Conservation (phyloP, 208 protist genomes). For the Leishmania amazonensis region DNA sequence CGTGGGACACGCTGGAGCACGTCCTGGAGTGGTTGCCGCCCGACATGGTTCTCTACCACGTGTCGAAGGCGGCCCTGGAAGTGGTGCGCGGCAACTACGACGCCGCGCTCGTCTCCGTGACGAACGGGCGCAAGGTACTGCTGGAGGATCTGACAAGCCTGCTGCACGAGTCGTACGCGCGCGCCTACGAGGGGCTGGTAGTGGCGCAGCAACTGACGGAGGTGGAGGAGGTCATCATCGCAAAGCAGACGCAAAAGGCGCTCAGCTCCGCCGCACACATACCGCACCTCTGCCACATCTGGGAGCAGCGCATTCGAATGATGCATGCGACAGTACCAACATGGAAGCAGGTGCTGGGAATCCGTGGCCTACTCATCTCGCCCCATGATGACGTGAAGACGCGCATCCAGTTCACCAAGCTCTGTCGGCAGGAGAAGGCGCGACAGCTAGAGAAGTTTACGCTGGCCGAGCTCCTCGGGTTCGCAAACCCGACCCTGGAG, state of each 20-base stretch:
- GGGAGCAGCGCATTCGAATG: constrained; percentile 92
- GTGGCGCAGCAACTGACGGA: constrained; percentile 97
- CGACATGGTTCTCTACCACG: constrained; percentile 66
- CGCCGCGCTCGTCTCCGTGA: constrained; percentile 46
- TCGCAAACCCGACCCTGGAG: constrained; percentile 63
- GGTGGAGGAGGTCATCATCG: constrained; percentile 97
- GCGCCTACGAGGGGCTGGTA: constrained; percentile 95
- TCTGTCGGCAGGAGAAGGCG: constrained; percentile 89
- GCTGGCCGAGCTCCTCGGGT: constrained; percentile 71
- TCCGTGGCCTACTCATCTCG: constrained; percentile 93
- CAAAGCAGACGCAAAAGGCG: constrained; percentile 54
- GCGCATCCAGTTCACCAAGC: constrained; percentile 97
- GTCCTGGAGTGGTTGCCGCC: constrained; percentile 59
- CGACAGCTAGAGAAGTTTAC: constrained; percentile 81
- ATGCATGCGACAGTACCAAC: constrained; percentile 93
- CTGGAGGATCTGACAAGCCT: constrained; percentile 76
- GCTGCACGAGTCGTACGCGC: constrained; percentile 86
- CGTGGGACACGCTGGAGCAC: constrained; percentile 65
- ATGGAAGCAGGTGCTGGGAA: constrained; percentile 97
- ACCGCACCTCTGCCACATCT: constrained; percentile 86
- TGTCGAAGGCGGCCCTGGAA: constrained; percentile 57
- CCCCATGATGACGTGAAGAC: constrained; percentile 93
- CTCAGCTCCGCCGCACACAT: constrained; percentile 72
- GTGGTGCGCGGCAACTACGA: constrained; percentile 68
- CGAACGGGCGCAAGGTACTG: constrained; percentile 64